Evolutionary conservation across 2,329 filamentous ascomycete species (phyloP).

Genomic region (Aspergillus pseudoviridinutans): DNA sequence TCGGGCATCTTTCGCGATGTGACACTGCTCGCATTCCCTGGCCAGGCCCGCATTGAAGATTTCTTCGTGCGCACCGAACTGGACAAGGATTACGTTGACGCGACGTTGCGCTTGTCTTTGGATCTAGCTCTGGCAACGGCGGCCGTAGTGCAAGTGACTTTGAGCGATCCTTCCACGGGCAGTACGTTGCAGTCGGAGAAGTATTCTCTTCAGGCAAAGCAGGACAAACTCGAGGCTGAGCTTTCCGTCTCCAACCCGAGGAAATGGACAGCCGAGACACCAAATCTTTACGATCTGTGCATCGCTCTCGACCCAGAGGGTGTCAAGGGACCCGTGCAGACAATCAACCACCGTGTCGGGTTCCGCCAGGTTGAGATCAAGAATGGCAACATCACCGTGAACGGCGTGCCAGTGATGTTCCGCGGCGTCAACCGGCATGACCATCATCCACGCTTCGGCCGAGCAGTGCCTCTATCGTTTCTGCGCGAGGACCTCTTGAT

Average conservation of each 20-base stretch:
- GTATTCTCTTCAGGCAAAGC: slow-evolving; percentile 6
- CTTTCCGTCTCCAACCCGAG: slow-evolving; percentile 49
- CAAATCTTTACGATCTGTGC: slow-evolving; percentile 54
- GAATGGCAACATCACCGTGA: slow-evolving; percentile 53
- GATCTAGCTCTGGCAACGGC: slow-evolving; percentile 31
- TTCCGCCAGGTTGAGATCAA: slow-evolving; percentile 60
- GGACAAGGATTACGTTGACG: slow-evolving; percentile 50
- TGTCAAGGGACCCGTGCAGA: slow-evolving; percentile 12
- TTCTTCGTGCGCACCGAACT: slow-evolving; percentile 54
- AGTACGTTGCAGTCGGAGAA: slow-evolving; percentile 2
- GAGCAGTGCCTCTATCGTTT: slow-evolving; percentile 60
- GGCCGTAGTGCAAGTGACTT: slow-evolving; percentile 6
- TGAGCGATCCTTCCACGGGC: slow-evolving; percentile 9
- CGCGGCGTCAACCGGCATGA: slow-evolving; percentile 67
- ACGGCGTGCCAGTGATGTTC: slow-evolving; percentile 58
- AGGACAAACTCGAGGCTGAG: slow-evolving; percentile 23
- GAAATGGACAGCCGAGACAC: slow-evolving; percentile 68
- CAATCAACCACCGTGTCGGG: slow-evolving; percentile 53
- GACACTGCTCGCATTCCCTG: slow-evolving; percentile 56
- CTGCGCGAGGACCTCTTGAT: slow-evolving; percentile 60
- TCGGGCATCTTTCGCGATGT: slow-evolving; percentile 65
- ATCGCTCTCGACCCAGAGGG: not conserved
- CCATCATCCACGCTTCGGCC: slow-evolving; percentile 61
- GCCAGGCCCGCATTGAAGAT: slow-evolving; percentile 52
- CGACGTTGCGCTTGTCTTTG: slow-evolving; percentile 49